Evolutionary conservation across 2,329 filamentous ascomycete species (phyloP).

Genomic region (Penicillium sp.): DNA sequence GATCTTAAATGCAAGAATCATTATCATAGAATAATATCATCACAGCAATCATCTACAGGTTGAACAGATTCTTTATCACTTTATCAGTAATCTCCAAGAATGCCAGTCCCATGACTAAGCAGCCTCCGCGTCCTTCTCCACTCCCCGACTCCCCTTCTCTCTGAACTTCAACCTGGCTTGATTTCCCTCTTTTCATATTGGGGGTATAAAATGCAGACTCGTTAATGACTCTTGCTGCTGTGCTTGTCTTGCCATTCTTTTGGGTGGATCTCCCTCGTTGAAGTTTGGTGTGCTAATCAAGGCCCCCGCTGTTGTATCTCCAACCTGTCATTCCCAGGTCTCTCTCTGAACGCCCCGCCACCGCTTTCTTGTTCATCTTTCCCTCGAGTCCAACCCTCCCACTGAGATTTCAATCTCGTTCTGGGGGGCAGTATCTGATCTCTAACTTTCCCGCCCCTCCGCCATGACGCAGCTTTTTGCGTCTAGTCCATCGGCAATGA

Average conservation of each 20-base stretch:
- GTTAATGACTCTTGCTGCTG: constrained; percentile 19
- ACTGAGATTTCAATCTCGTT: constrained; percentile 2
- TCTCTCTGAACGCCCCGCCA: constrained; percentile 9
- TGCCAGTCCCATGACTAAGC: constrained; percentile 19
- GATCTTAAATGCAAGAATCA: no score
- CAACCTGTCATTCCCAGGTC: constrained; percentile 15
- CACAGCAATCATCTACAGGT: no score
- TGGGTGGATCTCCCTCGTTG: constrained; percentile 23
- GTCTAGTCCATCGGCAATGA: constrained; percentile 41
- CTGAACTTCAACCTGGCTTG: constrained; percentile 12
- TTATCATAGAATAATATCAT: no score
- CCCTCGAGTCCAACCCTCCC: constrained; percentile 9
- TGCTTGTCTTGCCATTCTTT: constrained; percentile 19
- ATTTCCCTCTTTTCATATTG: constrained; percentile 9
- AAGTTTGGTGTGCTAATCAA: constrained; percentile 9
- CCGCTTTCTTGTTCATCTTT: constrained; percentile 9
- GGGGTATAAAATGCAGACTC: constrained; percentile 14
- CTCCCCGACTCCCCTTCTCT: constrained; percentile 19
- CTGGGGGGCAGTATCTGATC: not conserved
- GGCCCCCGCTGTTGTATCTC: constrained; percentile 14
- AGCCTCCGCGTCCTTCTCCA: constrained; percentile 23
- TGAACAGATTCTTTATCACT: not conserved
- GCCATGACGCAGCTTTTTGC: constrained; percentile 47
- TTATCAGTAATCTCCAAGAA: not conserved
- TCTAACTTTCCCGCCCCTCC: constrained; percentile 4